A percentile compares a stretch with the other conserved stretches of the same genome.
These are phyloP conservation scores for Hydrangea macrophylla DNA, from an alignment of 148 eudicot species.

Conservation along the genomic window DNA sequence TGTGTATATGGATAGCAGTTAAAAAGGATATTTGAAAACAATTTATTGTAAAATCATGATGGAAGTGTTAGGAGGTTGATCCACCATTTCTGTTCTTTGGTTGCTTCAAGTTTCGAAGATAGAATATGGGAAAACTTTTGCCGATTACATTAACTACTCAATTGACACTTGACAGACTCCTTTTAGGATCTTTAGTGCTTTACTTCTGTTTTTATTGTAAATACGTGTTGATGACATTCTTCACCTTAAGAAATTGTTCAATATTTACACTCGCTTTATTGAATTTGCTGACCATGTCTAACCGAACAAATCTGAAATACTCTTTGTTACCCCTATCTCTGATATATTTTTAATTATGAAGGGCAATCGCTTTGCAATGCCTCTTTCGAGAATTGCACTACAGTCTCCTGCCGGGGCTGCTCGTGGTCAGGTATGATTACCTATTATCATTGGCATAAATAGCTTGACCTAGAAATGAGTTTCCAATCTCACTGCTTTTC, in stretches of 20 bases:
- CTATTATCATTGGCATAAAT: background rate
- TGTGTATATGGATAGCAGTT: too few relatives aligned
- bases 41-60: background rate
- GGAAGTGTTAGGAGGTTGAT: background rate
- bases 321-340: slow-evolving; percentile 2
- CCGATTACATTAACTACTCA: background rate
- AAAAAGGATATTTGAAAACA: background rate
- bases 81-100: background rate
- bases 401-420: slow-evolving; percentile 83
- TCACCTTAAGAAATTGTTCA: background rate
- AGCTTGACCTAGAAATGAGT: background rate
- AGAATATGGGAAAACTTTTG: background rate
- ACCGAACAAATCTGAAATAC: background rate
- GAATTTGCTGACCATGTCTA: background rate
- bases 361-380: slow-evolving; percentile 81
- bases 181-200: background rate
- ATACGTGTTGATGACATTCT: background rate
- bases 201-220: background rate
- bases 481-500: background rate
- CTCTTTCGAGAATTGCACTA: slow-evolving; percentile 66
- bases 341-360: slow-evolving; percentile 24
- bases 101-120: background rate
- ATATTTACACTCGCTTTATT: background rate
- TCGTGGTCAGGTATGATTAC: slow-evolving; percentile 65
- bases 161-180: background rate